A percentile compares a stretch with the other conserved stretches of the same genome.
These are phyloP conservation scores for Eragrostis nindensis DNA, from an alignment of 176 grass and related monocot species.

Conservation along the genomic window DNA sequence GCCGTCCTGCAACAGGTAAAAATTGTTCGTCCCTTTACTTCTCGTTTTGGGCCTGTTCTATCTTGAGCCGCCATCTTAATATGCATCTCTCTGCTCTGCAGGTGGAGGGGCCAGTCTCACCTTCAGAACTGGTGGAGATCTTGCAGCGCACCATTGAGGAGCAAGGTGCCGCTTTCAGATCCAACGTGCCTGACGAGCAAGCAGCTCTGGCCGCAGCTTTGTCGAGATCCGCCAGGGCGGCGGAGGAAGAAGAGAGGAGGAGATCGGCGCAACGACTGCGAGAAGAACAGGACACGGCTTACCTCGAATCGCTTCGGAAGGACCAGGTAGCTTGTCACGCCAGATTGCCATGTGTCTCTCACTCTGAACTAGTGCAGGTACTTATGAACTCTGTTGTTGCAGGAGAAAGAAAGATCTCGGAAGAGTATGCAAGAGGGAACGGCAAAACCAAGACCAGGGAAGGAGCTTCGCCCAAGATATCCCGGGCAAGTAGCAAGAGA, in stretches of 20 bases:
- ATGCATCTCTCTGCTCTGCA: constrained; percentile 15
- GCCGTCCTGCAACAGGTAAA: constrained; percentile 61
- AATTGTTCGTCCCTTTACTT: not conserved
- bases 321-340: constrained; percentile 48
- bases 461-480: constrained; percentile 21
- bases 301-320: constrained; percentile 63
- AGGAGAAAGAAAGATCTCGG: constrained; percentile 54
- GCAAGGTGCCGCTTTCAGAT: constrained; percentile 50
- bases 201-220: not conserved
- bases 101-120: constrained; percentile 69
- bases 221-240: constrained; percentile 30
- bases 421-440: constrained; percentile 41
- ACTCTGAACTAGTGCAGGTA: not conserved
- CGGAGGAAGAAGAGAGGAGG: constrained; percentile 61
- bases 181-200: not conserved
- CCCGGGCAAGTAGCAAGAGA: constrained; percentile 22
- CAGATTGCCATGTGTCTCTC: not conserved
- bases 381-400: not conserved
- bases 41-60: not conserved
- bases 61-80: not conserved
- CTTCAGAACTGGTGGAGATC: constrained; percentile 69
- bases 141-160: constrained; percentile 69
- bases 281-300: constrained; percentile 69
- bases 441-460: constrained; percentile 18
- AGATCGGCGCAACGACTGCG: constrained; percentile 45